Evolutionary conservation across 306 rosid genomes (phyloP).

Genomic region (Ochetophila trinervis): DNA sequence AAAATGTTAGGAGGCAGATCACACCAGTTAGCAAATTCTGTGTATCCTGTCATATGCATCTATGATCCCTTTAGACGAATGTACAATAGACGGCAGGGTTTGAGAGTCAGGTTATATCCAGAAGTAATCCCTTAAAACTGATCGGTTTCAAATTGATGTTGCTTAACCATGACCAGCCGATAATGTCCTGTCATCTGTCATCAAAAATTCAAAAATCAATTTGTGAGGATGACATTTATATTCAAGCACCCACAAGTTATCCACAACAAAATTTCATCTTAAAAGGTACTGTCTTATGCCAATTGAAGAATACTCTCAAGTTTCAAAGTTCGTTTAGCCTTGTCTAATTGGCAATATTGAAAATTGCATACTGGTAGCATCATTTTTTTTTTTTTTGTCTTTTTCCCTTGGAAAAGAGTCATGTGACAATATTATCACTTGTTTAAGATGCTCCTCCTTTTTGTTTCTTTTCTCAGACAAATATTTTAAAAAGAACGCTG

Average conservation of each 20-base stretch:
- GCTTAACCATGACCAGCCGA: constrained; percentile 39
- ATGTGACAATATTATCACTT: too few species aligned
- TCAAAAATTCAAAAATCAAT: constrained; percentile 16
- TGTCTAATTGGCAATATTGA: too few species aligned
- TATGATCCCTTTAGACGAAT: constrained; percentile 50
- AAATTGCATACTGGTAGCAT: too few species aligned
- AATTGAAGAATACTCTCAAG: too few species aligned
- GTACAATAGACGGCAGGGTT: constrained; percentile 52
- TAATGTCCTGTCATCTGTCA: constrained; percentile 42
- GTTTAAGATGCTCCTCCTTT: too few species aligned
- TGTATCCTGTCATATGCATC: constrained; percentile 46
- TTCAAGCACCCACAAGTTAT: background rate
- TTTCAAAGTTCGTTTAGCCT: too few species aligned
- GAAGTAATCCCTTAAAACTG: constrained; percentile 19
- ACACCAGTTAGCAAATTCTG: constrained; percentile 43
- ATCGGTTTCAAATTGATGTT: constrained; percentile 27
- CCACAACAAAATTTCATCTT: background rate
- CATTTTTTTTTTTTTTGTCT: too few species aligned
- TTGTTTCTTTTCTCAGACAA: too few species aligned
- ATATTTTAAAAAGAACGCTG: too few species aligned
- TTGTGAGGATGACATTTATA: background rate
- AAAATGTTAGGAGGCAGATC: constrained; percentile 42
- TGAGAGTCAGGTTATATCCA: constrained; percentile 30
- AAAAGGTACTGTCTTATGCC: background rate
- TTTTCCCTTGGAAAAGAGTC: too few species aligned